These are phyloP conservation scores for Hanseniaspora occidentalis DNA, from an alignment of 805 yeast genomes.

Conservation along the genomic window DNA sequence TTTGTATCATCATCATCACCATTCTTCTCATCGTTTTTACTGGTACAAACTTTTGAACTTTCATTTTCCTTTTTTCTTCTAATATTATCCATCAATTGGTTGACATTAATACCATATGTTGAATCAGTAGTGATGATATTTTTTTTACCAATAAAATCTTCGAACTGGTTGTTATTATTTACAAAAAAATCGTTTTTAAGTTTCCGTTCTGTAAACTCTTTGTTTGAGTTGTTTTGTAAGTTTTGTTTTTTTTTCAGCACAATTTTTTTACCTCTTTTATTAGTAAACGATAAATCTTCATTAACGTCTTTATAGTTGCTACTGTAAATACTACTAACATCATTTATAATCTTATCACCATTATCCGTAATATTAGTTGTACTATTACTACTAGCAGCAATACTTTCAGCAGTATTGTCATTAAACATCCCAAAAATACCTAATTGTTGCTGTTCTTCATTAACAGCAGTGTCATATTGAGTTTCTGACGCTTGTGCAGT, in stretches of 20 bases:
- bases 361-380: too few relatives aligned
- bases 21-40: neutral
- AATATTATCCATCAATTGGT: slow-evolving; percentile 24
- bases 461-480: too few relatives aligned
- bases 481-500: too few relatives aligned
- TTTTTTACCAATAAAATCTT: slow-evolving; percentile 1
- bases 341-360: too few relatives aligned
- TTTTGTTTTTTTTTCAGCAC: neutral
- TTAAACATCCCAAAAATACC: too few relatives aligned
- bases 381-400: too few relatives aligned
- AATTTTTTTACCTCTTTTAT: neutral
- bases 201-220: too few relatives aligned
- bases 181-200: neutral
- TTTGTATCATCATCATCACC: neutral
- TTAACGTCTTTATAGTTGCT: too few relatives aligned
- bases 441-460: too few relatives aligned
- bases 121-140: neutral
- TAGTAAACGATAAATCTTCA: neutral
- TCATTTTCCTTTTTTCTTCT: slow-evolving; percentile 15
- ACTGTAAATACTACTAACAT: too few relatives aligned
- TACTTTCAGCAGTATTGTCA: too few relatives aligned
- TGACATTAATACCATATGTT: slow-evolving; percentile 29
- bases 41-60: neutral
- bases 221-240: neutral
- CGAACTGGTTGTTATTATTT: neutral